phyloP scores from a whole-genome alignment of 2,329 filamentous ascomycete genomes.

The Ceratocystis destructans region DNA sequence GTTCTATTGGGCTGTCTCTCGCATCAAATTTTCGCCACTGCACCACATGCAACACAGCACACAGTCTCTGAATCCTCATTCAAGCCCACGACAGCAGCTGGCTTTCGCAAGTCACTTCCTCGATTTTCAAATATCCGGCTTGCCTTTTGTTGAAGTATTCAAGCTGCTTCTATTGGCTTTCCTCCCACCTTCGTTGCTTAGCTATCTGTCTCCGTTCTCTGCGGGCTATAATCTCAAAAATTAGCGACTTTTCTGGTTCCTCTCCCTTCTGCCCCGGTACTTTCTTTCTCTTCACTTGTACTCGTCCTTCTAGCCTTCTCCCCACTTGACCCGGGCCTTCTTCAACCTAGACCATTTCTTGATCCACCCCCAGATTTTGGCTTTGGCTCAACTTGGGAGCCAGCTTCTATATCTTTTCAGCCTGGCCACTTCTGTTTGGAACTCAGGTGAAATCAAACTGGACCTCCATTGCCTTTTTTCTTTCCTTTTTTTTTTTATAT shows the following conservation, averaged over 20 bases:
- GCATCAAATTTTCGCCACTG: constrained; percentile 8
- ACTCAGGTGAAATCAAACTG: not conserved
- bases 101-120: not conserved
- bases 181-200: too few species aligned
- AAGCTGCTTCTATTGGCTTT: not conserved
- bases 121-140: not conserved
- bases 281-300: not conserved
- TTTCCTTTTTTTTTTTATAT: not conserved
- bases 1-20: not conserved
- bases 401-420: not conserved
- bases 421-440: not conserved
- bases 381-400: not conserved
- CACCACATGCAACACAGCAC: not conserved
- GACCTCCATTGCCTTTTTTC: not conserved
- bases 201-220: not conserved
- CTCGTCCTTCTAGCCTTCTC: not conserved
- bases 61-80: not conserved
- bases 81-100: not conserved
- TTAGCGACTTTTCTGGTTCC: not conserved
- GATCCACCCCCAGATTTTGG: constrained; percentile 12
- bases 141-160: not conserved
- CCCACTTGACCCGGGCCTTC: constrained; percentile 3
- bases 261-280: not conserved
- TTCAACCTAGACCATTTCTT: constrained; percentile 6
- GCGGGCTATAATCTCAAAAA: not conserved